Evolutionary conservation across 1,284 basidiomycete genomes (phyloP).

Genomic region (Cryptococcus sp.): DNA sequence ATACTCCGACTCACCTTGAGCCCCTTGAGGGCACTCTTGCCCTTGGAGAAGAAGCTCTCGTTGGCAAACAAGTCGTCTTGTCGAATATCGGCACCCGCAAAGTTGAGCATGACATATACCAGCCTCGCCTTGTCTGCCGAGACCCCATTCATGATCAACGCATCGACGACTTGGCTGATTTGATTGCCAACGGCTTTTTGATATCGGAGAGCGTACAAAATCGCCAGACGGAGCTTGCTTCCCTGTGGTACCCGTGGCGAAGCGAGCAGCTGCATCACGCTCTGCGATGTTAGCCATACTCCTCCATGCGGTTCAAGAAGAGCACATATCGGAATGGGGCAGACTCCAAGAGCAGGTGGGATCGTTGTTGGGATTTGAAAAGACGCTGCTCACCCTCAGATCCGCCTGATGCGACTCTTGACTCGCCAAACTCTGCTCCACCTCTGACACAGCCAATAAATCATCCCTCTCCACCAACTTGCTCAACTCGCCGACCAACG

Average conservation of each 20-base stretch:
- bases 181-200: constrained; percentile 85
- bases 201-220: constrained; percentile 89
- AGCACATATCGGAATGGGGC: too few species aligned
- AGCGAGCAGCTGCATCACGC: constrained; percentile 67
- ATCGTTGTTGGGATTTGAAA: constrained; percentile 16
- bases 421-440: constrained; percentile 93
- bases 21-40: constrained; percentile 90
- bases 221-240: constrained; percentile 88
- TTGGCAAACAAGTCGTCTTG: constrained; percentile 98
- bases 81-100: constrained; percentile 90
- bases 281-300: too few species aligned
- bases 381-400: constrained; percentile 56
- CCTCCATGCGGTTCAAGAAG: too few species aligned
- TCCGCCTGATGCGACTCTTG: constrained; percentile 77
- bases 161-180: constrained; percentile 74
- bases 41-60: constrained; percentile 89
- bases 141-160: constrained; percentile 75
- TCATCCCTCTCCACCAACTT: constrained; percentile 79
- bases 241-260: constrained; percentile 63
- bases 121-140: constrained; percentile 76
- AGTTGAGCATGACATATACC: constrained; percentile 87
- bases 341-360: not conserved
- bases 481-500: constrained; percentile 91
- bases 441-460: constrained; percentile 82
- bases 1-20: constrained; percentile 60